These are phyloP conservation scores for Pseudonitzschia pungens DNA, from an alignment of 108 stramenopile species.

Conservation along the genomic window DNA sequence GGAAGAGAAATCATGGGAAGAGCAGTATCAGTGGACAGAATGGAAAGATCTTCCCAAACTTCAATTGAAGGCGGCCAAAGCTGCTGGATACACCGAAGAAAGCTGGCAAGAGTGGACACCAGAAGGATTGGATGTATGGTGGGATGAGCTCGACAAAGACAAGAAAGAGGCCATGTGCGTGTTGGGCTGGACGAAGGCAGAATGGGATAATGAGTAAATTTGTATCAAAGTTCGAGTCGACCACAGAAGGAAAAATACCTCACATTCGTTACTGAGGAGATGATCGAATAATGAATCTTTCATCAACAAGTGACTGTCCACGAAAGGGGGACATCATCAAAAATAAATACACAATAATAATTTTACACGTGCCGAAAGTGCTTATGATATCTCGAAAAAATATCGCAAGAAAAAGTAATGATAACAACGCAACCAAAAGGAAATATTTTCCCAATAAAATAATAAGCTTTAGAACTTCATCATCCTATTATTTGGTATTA, in stretches of 20 bases:
- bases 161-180: constrained; percentile 4
- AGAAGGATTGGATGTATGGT: constrained; percentile 10
- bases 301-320: not conserved
- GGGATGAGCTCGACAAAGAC: not conserved
- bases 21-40: constrained; percentile 42
- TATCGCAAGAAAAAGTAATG: too few relatives aligned
- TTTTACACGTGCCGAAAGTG: not conserved
- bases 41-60: constrained; percentile 54
- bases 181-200: constrained; percentile 5
- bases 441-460: not conserved
- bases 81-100: constrained; percentile 45
- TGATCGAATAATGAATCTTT: not conserved
- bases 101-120: constrained; percentile 45
- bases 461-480: too few relatives aligned
- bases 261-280: not conserved
- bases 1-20: constrained; percentile 57
- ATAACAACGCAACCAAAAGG: not conserved
- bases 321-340: not conserved
- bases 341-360: too few relatives aligned
- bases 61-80: constrained; percentile 46
- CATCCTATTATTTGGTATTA: too few relatives aligned
- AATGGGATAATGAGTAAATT: not conserved
- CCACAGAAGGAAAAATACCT: not conserved
- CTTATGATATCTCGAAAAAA: not conserved
- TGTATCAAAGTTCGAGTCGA: not conserved